A percentile compares a stretch with the other conserved stretches of the same genome.
Conservation (phyloP, 2,329 filamentous ascomycete species). For the Pseudofabraea citricarpa region DNA sequence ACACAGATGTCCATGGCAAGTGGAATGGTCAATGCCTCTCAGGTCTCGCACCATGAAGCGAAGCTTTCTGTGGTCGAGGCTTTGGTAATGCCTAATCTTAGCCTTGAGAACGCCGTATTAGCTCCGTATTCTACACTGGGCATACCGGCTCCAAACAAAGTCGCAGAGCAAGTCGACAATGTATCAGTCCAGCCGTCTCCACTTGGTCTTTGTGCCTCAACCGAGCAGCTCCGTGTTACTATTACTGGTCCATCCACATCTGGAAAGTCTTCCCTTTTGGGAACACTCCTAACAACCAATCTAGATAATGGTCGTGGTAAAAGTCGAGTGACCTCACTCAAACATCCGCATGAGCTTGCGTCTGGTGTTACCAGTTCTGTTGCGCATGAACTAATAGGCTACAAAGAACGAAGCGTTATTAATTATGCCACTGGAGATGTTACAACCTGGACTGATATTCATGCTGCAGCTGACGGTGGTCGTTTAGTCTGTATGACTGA, state of each 20-base stretch:
- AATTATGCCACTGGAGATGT: conserved; percentile 87
- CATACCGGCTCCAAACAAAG: not conserved
- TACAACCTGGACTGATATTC: conserved; percentile 91
- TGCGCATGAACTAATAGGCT: conserved; percentile 89
- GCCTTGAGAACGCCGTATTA: conserved; percentile 15
- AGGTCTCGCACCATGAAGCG: conserved; percentile 33
- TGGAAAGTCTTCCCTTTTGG: conserved; percentile 87
- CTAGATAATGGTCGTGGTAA: conserved; percentile 91
- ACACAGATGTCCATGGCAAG: not conserved
- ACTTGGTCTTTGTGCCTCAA: not conserved
- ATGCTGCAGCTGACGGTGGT: conserved; percentile 67
- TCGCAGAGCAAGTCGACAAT: not conserved
- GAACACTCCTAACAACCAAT: conserved; percentile 80
- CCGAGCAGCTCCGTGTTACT: conserved; percentile 76
- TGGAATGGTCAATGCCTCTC: not conserved
- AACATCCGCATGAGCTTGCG: conserved; percentile 87
- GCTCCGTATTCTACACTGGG: no score
- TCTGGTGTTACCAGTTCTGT: conserved; percentile 93
- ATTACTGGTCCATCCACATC: conserved; percentile 85
- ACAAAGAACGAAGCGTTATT: conserved; percentile 57
- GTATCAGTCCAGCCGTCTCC: not conserved
- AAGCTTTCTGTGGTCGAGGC: conserved; percentile 87
- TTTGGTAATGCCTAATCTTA: conserved; percentile 70
- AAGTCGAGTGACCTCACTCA: conserved; percentile 81
- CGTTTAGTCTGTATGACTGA: conserved; percentile 86